Base-by-base conservation (phyloP, 768 basidiomycete species). In the Plicaturopsis crispa region DNA sequence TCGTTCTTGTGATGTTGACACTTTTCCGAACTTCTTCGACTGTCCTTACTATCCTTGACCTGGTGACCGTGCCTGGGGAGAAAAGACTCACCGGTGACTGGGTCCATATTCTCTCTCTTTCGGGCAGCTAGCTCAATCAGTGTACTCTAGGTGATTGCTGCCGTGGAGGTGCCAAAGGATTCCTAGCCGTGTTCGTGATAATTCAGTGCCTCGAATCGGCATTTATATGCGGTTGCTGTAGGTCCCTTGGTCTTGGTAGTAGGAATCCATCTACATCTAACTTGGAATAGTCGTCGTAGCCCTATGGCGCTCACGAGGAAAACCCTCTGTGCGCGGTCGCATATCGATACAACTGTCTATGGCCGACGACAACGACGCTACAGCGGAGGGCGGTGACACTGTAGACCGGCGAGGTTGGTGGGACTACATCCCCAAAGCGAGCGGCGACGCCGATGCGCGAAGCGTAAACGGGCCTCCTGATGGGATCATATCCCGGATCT, bases 201-300 rank as follows among this genome's bases (percentile, higher is more conserved):
- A 55, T 78, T 11, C 70, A 75, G 38, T 63, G 77, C 14, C 44
- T 61, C 11, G 73, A 80, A 48, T 70, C 75, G 0, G 49, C 72
- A n/a, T 78, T 80, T 48, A 67, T 80, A 18, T 73, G 69, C 45
- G 56, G 62, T 26, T 81, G 78, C 50, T 80, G 80, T 80, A 47
- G 45, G 78, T 65, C 8, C 13, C 13, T 11, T 38, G n/a, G 18
- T 16, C 17, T 5, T 4, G 24, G 32, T 32, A 32, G 28, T n/a
- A n/a, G n/a, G n/a, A n/a, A n/a, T n/a, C n/a, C n/a, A n/a, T n/a
- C n/a, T n/a, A n/a, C n/a, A n/a, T n/a, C n/a, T n/a, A n/a, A n/a
- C n/a, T n/a, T n/a, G n/a, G n/a, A n/a, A n/a, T n/a, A n/a, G n/a
- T n/a, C n/a, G n/a, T n/a, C n/a, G n/a, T n/a, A n/a, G 74, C 76